Evolutionary conservation across 2,329 filamentous ascomycete genomes (phyloP).

Genomic region (Microcyclosporella mali): DNA sequence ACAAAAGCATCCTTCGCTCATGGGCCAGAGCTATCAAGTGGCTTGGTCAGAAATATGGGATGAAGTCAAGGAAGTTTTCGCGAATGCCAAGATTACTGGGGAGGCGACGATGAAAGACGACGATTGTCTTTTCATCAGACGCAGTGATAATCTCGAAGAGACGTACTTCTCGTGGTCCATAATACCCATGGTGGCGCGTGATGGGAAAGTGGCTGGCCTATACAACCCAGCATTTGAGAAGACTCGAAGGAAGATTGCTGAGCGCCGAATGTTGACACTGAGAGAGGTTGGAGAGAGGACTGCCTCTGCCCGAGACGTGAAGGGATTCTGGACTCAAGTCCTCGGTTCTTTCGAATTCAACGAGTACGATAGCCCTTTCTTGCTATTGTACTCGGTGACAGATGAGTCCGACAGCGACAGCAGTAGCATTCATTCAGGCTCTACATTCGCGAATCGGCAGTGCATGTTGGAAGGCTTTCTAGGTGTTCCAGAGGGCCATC

Average conservation of each 20-base stretch:
- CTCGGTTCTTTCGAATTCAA: constrained; percentile 65
- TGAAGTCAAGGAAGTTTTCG: constrained; percentile 62
- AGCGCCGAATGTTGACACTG: constrained; percentile 71
- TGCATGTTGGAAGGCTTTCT: constrained; percentile 66
- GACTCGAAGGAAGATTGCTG: constrained; percentile 69
- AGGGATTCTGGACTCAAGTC: constrained; percentile 67
- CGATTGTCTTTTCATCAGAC: constrained; percentile 65
- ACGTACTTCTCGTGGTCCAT: constrained; percentile 79
- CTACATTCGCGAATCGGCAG: constrained; percentile 54
- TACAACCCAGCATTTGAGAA: constrained; percentile 81
- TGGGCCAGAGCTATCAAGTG: constrained; percentile 62
- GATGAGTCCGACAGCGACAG: constrained; percentile 67
- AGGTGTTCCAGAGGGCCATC: constrained; percentile 61
- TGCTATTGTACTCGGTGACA: constrained; percentile 67
- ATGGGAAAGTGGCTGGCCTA: constrained; percentile 66
- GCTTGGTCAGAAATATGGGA: constrained; percentile 60
- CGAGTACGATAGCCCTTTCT: constrained; percentile 69
- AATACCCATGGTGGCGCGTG: constrained; percentile 67
- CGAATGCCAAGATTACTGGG: constrained; percentile 60
- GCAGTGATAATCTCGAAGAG: constrained; percentile 67
- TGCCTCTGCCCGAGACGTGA: constrained; percentile 63
- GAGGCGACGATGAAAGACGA: constrained; percentile 82
- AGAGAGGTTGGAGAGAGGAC: constrained; percentile 72
- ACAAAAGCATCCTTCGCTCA: constrained; percentile 67
- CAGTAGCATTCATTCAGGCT: constrained; percentile 65